A percentile compares a stretch with the other conserved stretches of the same genome.
Conservation (phyloP, 257 asterid species). For the Fraxinus anomala region DNA sequence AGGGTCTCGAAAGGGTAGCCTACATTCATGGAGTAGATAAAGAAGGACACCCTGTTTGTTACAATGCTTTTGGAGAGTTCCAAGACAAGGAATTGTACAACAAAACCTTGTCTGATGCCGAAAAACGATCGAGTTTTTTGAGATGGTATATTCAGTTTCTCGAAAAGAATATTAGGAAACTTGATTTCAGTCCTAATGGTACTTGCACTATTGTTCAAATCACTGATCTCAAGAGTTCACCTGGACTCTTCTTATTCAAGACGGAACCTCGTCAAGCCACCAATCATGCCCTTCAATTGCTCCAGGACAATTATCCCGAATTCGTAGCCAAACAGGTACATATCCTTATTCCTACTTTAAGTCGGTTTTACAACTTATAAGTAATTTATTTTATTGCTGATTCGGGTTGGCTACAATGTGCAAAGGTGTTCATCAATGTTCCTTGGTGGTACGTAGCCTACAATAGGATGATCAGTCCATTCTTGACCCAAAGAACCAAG, state of each 20-base stretch:
- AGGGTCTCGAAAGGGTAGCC: constrained; percentile 81
- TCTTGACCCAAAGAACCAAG: neutral
- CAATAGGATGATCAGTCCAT: neutral
- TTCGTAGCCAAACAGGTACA: constrained; percentile 54
- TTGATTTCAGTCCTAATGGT: neutral
- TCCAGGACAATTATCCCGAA: neutral
- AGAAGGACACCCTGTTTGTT: constrained; percentile 85
- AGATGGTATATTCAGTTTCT: neutral
- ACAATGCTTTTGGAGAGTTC: constrained; percentile 85
- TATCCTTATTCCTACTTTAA: neutral
- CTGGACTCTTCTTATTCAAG: neutral
- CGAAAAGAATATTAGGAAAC: constrained; percentile 3
- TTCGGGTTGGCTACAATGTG: constrained; percentile 10
- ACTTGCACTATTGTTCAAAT: neutral
- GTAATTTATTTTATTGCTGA: constrained; percentile 1
- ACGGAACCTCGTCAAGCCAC: neutral
- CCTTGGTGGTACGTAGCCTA: neutral
- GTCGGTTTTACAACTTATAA: neutral
- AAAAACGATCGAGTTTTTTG: constrained; percentile 50
- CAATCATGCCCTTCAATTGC: neutral
- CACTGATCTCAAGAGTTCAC: neutral
- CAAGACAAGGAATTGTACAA: constrained; percentile 83
- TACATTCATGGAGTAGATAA: constrained; percentile 78
- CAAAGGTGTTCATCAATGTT: neutral
- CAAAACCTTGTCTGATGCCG: constrained; percentile 80